Base-by-base conservation (phyloP, 176 grass and related monocot species). In the Zoysia pacifica region DNA sequence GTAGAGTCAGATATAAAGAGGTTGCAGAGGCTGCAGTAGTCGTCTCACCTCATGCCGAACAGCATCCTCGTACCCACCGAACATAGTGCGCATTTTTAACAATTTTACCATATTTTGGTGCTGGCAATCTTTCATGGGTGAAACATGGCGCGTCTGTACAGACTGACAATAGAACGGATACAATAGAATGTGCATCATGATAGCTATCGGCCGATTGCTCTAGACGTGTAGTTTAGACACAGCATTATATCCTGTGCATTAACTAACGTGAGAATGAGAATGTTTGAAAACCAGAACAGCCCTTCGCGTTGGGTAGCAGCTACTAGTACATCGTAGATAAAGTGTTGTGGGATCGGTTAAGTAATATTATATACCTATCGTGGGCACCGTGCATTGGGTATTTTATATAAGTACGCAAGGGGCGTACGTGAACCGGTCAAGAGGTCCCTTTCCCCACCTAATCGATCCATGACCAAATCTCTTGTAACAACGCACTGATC, bases 21-120 rank as follows among this genome's bases (percentile, higher is more conserved):
- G 63, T 73, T 94, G 83, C 75, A 88, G 60, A 81, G 65, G 43
- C 82, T 97, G 36, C 70, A 91, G 51, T 96, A 81, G 60, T 11
- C 64, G 53, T 28, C 51, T 67, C 40, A 69, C 63, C 19, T 67
- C 18, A 42, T 8, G 38, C 7, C 6, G 54, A 71, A 51, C 19
- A 44, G 28, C n/a, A 74, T 73, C 43, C 5, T 63, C 79, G 66
- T 62, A 65, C 71, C 18, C 13, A 9, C 20, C 56, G 1, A 60
- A 53, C 53, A 55, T 60, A 20, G n/a, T 20, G 9, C 18, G 56
- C 9, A 9, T 62, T 9, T 20, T 62, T 19, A 20, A 19, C 5
- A 16, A 18, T 18, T 47, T 12, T 8, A 15, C 55, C 3, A 9
- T 78, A 42, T 4, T 14, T 41, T 38, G 47, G 61, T 42, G 16